Evolutionary conservation across 305 asterid species (phyloP).

Genomic region (Withania somnifera): DNA sequence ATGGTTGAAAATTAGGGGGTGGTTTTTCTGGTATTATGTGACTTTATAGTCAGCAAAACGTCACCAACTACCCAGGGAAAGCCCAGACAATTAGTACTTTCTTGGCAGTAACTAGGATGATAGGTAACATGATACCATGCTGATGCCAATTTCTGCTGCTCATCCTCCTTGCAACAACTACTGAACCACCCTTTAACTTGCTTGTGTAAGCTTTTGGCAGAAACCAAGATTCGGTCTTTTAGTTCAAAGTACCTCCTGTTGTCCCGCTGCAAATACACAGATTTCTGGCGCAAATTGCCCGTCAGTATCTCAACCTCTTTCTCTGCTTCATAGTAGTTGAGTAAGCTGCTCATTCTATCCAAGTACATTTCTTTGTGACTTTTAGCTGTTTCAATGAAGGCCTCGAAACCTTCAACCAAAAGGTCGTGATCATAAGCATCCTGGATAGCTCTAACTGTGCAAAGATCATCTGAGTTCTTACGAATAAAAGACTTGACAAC

Average conservation of each 20-base stretch:
- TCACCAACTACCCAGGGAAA: conserved; percentile 88
- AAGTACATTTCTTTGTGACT: conserved; percentile 50
- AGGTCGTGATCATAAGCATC: conserved; percentile 58
- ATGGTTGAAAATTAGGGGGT: neutral
- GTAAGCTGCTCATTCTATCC: conserved; percentile 39
- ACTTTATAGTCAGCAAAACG: conserved; percentile 47
- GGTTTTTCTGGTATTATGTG: conserved; percentile 6
- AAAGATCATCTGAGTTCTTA: conserved; percentile 13
- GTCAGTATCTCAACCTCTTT: conserved; percentile 76
- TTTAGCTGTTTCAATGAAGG: conserved; percentile 38
- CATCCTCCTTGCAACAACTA: conserved; percentile 22
- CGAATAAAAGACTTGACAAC: conserved; percentile 19
- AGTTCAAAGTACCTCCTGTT: conserved; percentile 73
- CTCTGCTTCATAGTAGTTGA: conserved; percentile 55
- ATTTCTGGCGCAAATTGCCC: conserved; percentile 51
- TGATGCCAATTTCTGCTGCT: conserved; percentile 48
- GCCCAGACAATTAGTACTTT: conserved; percentile 55
- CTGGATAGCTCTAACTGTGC: conserved; percentile 14
- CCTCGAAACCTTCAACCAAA: conserved; percentile 46
- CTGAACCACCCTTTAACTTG: conserved; percentile 67
- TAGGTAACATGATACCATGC: conserved; percentile 86
- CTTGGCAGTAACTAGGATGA: conserved; percentile 31
- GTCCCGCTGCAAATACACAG: conserved; percentile 55
- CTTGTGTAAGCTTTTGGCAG: conserved; percentile 55
- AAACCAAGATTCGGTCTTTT: conserved; percentile 62